phyloP scores from a whole-genome alignment of 1,284 basidiomycete genomes.

The Cutaneotrichosporon sp. region DNA sequence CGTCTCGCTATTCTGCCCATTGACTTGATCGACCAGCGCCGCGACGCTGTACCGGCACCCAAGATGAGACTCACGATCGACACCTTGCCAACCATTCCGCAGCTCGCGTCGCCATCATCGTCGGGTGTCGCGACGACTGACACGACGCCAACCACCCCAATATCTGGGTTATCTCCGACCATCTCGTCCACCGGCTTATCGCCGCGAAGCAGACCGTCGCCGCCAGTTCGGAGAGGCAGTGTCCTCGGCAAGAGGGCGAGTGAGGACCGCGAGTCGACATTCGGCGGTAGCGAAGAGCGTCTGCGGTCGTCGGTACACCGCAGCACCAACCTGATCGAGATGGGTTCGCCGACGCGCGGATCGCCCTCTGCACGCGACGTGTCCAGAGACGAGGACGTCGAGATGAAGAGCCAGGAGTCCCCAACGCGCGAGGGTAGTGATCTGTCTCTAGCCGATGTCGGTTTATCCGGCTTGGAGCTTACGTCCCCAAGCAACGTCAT shows the following conservation, averaged over 20 bases:
- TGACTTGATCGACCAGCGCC: slow-evolving; percentile 19
- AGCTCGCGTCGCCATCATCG: slow-evolving; percentile 32
- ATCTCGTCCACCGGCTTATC: background rate
- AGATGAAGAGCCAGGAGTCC: background rate
- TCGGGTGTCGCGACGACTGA: slow-evolving; percentile 31
- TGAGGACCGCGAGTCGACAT: slow-evolving; percentile 43
- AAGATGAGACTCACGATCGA: slow-evolving; percentile 20
- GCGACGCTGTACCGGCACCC: slow-evolving; percentile 23
- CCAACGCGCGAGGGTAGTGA: slow-evolving; percentile 18
- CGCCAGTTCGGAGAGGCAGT: slow-evolving; percentile 2
- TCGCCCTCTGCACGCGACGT: background rate
- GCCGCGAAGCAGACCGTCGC: slow-evolving; percentile 14
- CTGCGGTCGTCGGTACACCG: slow-evolving; percentile 9
- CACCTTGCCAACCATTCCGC: slow-evolving; percentile 17
- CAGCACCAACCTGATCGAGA: slow-evolving; percentile 17
- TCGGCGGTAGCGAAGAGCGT: slow-evolving; percentile 31
- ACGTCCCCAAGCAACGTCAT: slow-evolving; percentile 13
- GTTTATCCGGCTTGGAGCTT: slow-evolving; percentile 19
- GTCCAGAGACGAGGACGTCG: slow-evolving; percentile 4
- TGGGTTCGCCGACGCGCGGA: slow-evolving; percentile 10
- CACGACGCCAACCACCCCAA: slow-evolving; percentile 18
- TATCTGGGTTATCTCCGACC: slow-evolving; percentile 14
- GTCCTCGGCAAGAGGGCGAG: slow-evolving; percentile 47
- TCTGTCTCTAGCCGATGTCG: slow-evolving; percentile 11
- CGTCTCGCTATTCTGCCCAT: slow-evolving; percentile 46